phyloP scores from a whole-genome alignment of 1,284 basidiomycete genomes.

The Anthracocystis panici-leucophaei region DNA sequence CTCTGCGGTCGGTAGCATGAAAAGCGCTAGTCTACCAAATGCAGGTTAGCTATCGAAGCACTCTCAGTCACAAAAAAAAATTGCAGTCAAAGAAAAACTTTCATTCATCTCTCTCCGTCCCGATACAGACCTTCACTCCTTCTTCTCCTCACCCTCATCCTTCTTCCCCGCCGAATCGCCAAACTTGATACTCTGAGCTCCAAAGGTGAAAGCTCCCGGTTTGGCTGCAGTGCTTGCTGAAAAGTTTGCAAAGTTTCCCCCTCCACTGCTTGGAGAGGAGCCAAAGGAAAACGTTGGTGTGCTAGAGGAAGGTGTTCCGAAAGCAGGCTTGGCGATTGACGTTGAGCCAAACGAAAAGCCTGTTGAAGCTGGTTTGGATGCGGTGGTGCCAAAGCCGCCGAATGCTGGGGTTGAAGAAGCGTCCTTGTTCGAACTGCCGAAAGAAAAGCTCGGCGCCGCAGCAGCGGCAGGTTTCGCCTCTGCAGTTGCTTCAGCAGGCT shows the following conservation, averaged over 20 bases:
- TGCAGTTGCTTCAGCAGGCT: constrained; percentile 11
- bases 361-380: not conserved
- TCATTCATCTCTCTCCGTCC: not conserved
- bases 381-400: constrained; percentile 14
- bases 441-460: constrained; percentile 10
- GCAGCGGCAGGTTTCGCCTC: not conserved
- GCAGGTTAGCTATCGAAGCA: no score
- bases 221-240: constrained; percentile 26
- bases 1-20: no score
- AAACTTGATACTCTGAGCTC: constrained; percentile 34
- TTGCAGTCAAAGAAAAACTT: not conserved
- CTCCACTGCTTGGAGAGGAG: constrained; percentile 3
- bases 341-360: constrained; percentile 3
- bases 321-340: not conserved
- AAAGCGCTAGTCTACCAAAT: no score
- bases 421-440: not conserved
- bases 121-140: constrained; percentile 8
- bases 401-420: constrained; percentile 12
- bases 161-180: constrained; percentile 21
- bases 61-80: no score
- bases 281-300: constrained; percentile 29
- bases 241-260: constrained; percentile 35
- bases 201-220: constrained; percentile 42
- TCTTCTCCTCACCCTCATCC: constrained; percentile 6
- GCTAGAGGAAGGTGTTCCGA: constrained; percentile 1